Base-by-base conservation (phyloP, 306 rosid species). In the Vigna nakashimae region DNA sequence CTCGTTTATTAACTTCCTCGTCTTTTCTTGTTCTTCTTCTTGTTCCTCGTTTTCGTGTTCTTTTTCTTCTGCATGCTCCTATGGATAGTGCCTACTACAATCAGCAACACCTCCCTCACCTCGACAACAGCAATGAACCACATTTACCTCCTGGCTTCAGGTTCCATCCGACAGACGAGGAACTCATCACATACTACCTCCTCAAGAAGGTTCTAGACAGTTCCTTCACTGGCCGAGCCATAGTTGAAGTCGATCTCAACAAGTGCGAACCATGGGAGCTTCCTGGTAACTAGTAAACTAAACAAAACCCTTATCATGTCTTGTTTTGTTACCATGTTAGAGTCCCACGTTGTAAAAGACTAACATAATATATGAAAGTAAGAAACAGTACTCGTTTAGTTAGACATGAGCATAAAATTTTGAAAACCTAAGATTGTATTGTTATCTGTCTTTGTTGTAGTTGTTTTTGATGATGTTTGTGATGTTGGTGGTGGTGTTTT, bases 191-290 rank as follows among this genome's bases (percentile, higher is more conserved):
- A 0, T 93, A 87, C 79, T 93, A 93, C 84, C 94, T 93, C 9
- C 88, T 93, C 16, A 93, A 89, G 89, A 93, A 93, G 74, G 98
- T 93, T 8, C 87, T 88, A 0, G 96, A 93, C 85, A 70, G 80
- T 60, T 81, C 40, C 70, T 93, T 93, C 87, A 77, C 87, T 1
- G 94, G 93, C 0, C 69, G 98, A 32, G 98, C 98, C 83, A 89
- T 93, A 49, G 90, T 93, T 16, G 93, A 93, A 73, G 97, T 93
- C 40, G 98, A 93, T 71, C 97, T 93, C 43, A 93, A 93, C 90
- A 93, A 93, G 80, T 91, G 93, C 71, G 98, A 93, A 84, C 98
- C 98, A 0, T 93, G 98, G 98, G 88, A 93, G 67, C 97, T 93
- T 20, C 97, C 98, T 6, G 93, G 98, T 92, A 75, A 63, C 17